phyloP scores from a whole-genome alignment of 2,329 filamentous ascomycete genomes.

The Erysiphe pisi region DNA sequence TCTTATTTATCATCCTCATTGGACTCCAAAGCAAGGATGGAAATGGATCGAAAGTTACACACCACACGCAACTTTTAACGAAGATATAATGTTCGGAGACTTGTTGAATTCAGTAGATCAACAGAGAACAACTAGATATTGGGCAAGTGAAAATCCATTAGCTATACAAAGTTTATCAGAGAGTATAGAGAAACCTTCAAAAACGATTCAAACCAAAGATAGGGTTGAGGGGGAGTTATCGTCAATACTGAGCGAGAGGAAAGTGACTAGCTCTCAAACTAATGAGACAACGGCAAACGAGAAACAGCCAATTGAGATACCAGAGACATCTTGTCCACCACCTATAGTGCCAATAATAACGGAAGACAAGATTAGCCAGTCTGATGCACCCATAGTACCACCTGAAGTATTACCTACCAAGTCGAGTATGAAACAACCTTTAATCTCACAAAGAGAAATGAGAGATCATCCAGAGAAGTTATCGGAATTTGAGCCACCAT shows the following conservation, averaged over 20 bases:
- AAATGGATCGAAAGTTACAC: slow-evolving; percentile 20
- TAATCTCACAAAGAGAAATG: neutral
- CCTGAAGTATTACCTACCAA: neutral
- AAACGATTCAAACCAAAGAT: neutral
- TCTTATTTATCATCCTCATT: neutral
- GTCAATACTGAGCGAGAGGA: neutral
- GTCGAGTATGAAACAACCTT: neutral
- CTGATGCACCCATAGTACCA: neutral
- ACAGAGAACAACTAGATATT: neutral
- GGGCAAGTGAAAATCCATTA: neutral
- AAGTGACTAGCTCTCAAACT: neutral
- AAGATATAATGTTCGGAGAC: slow-evolving; percentile 14
- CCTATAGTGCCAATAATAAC: neutral
- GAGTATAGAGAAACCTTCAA: neutral
- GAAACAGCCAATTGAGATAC: neutral
- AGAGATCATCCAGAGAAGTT: neutral
- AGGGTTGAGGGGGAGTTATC: slow-evolving; percentile 23
- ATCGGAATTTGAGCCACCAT: neutral
- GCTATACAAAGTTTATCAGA: slow-evolving; percentile 3
- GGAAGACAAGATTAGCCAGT: slow-evolving; percentile 3
- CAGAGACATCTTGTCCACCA: slow-evolving; percentile 17
- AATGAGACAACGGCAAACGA: neutral
- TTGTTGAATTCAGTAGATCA: neutral
- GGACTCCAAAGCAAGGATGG: neutral
- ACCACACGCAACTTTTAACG: slow-evolving; percentile 14